phyloP scores from a whole-genome alignment of 2,329 filamentous ascomycete species.

The Nemania sp. region DNA sequence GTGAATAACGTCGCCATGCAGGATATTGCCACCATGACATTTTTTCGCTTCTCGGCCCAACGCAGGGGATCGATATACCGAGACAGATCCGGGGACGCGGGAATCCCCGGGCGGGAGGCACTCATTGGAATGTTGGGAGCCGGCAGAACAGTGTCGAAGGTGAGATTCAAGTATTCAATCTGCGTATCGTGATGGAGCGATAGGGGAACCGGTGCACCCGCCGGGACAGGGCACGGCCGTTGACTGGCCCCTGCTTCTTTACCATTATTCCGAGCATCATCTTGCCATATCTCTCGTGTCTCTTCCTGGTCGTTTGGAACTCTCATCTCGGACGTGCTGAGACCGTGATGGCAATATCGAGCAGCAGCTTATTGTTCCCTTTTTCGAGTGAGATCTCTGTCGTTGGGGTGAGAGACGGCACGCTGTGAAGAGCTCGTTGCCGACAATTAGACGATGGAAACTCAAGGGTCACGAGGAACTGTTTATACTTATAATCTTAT shows the following conservation, averaged over 20 bases:
- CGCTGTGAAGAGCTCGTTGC: not conserved
- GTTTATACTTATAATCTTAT: too few relatives aligned
- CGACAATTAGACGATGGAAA: not conserved
- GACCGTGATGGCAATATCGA: not conserved
- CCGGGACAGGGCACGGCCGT: not conserved
- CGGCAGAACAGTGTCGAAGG: slow-evolving; percentile 64
- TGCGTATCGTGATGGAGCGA: slow-evolving; percentile 23
- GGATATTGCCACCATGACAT: slow-evolving; percentile 71
- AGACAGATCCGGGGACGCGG: slow-evolving; percentile 54
- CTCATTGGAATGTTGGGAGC: slow-evolving; percentile 42
- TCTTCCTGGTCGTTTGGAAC: not conserved
- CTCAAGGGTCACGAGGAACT: not conserved
- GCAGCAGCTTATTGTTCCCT: not conserved
- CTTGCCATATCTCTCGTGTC: not conserved
- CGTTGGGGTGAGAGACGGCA: not conserved
- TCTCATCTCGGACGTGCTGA: not conserved
- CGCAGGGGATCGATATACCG: slow-evolving; percentile 71
- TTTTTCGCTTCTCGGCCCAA: slow-evolving; percentile 74
- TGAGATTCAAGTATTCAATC: slow-evolving; percentile 63
- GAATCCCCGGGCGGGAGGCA: not conserved
- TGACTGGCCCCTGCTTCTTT: not conserved
- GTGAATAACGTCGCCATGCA: slow-evolving; percentile 77
- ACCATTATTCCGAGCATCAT: not conserved
- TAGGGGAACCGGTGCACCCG: not conserved
- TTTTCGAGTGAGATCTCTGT: slow-evolving; percentile 13